phyloP scores from a whole-genome alignment of 495 filamentous ascomycete species.

The Neurospora sp. region DNA sequence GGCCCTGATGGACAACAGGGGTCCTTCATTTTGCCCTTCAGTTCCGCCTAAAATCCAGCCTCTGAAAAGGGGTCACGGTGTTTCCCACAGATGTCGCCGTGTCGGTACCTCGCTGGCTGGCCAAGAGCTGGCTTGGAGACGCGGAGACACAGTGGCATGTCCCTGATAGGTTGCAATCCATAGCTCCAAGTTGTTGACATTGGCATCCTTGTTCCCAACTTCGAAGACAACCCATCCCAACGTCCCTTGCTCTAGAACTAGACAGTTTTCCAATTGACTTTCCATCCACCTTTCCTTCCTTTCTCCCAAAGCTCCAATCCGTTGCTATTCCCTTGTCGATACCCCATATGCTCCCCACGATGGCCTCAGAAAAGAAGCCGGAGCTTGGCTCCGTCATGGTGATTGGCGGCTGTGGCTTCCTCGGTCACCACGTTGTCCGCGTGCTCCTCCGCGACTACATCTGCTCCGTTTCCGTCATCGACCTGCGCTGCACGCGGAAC shows the following conservation, averaged over 20 bases:
- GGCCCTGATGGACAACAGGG: neutral
- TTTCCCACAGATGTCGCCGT: neutral
- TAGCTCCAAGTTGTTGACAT: neutral
- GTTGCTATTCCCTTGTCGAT: neutral
- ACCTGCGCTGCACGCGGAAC: conserved; percentile 69
- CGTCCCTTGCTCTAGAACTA: neutral
- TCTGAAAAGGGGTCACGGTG: neutral
- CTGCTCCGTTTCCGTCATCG: conserved; percentile 67
- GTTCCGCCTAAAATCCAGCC: neutral
- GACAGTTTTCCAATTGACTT: neutral
- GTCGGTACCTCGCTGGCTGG: neutral
- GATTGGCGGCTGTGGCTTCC: conserved; percentile 61
- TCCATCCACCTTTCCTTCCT: neutral
- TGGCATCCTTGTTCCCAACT: neutral
- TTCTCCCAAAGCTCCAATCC: neutral
- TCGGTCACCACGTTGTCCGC: conserved; percentile 59
- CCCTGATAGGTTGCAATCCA: neutral
- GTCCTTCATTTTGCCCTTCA: neutral
- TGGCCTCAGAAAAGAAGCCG: conserved; percentile 30
- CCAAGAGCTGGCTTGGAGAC: neutral
- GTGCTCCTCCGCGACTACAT: conserved; percentile 45
- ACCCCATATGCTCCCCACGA: conserved; percentile 7
- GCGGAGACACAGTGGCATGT: neutral
- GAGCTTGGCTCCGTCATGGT: conserved; percentile 50
- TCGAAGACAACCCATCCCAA: neutral